Evolutionary conservation across 768 basidiomycete species (phyloP), one percentile per base, ranked within the genome.

Genomic region (Suillus occidentalis): DNA sequence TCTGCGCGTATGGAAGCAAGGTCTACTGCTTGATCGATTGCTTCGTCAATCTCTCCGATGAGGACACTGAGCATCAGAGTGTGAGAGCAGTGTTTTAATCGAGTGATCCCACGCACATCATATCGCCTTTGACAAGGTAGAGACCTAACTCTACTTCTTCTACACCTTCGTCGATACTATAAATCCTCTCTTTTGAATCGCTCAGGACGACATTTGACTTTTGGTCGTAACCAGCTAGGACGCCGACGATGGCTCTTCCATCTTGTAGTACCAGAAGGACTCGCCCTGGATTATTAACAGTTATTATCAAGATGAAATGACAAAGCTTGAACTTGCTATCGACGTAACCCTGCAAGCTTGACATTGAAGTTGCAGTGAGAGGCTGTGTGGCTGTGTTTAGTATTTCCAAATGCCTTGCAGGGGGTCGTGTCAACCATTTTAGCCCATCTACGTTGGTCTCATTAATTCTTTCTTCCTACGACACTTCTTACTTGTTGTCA

Each of bases 101-200:
- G 50, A 60, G 43, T 52, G 12, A 65, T 31, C 60, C 42, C 50
- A 87, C 94, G 77, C 72, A 98, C 97, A 97, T 95, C 85, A 95
- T 95, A 75, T 99, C 97, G 3, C 97, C 97, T 72, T 98, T 95
- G 74, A 99, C 95, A 72, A 99, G 89, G 78, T 99, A 99, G 53
- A 99, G 82, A 0, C 97, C 97, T 31, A 99, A 82, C 0, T 94
- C 92, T 12, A 95, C 88, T 82, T 98, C 95, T 78, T 98, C 94
- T 34, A 97, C 95, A 47, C 92, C 91, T 71, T 93, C 92, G 18
- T 99, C 97, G 61, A 86, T 78, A 72, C 90, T 92, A 76, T 92
- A 99, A 40, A 98, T 89, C 70, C 97, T 89, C 75, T 99, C 97
- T 73, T 91, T 94, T 64, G 90, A 92, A 74, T 96, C 93, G 16